Base-by-base conservation (phyloP, 2,329 filamentous ascomycete species). In the Colletotrichum nymphaeae region DNA sequence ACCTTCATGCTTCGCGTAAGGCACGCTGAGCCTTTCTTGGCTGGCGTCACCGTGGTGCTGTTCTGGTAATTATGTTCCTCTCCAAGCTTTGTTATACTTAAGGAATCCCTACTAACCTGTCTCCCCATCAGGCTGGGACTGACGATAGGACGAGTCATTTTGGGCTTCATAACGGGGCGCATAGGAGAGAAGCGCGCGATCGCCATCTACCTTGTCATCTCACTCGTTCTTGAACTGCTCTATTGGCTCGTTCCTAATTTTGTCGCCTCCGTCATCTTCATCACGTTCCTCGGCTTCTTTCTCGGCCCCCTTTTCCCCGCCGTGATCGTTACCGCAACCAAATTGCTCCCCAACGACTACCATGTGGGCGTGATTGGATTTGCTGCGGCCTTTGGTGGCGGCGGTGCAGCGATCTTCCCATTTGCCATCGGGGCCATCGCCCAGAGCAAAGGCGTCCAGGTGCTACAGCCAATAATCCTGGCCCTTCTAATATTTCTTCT, bases 1-100 rank as follows among this genome's bases (percentile, higher is more conserved):
- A 92, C 92, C 0, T 97, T 97, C 80, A 97, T 97, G 94, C 90
- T 95, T n/a, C 86, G 89, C 24, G 91, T 95, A 28, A 89, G 95
- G 16, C 81, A 92, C 49, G 94, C 92, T 4, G 88, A 86, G 28
- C 85, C 90, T 0, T 96, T 97, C 78, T 87, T 91, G 2, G 92
- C 93, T 42, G 94, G 94, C 3, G 90, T 97, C 84, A 91, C 90
- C 0, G 92, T 91, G 0, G 96, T 94, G 0, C 92, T 94, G 0
- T 97, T 96, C 83, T 97, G 95, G 95, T 65, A 65, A 46, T 32
- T 16, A 24, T 19, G 4, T 35, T 57, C 67, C 49, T 55, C 16
- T 24, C 19, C 37, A n/a, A 30, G 24, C 26, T n/a, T n/a, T 26
- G n/a, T 12, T n/a, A 2, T 16, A 24, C 22, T 35, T 5, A 28